Conservation (phyloP, 805 yeast species). For the Torulaspora quercuum region DNA sequence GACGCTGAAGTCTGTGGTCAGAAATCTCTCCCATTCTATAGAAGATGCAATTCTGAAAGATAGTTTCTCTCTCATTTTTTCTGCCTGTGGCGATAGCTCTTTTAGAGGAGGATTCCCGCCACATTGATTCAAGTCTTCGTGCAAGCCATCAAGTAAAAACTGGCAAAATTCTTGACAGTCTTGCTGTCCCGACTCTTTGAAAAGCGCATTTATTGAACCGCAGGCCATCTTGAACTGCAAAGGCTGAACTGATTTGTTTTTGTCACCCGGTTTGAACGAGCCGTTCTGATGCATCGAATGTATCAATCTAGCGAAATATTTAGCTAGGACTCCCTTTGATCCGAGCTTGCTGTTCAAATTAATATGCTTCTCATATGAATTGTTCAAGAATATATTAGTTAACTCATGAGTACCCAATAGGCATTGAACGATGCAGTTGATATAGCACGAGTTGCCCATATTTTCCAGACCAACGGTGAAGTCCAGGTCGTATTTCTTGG, state of each 20-base stretch:
- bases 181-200: conserved; percentile 80
- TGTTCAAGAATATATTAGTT: conserved; percentile 57
- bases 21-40: conserved; percentile 87
- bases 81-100: conserved; percentile 69
- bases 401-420: conserved; percentile 68
- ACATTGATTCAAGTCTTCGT: conserved; percentile 78
- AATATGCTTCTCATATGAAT: conserved; percentile 60
- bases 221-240: conserved; percentile 59
- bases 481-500: conserved; percentile 25
- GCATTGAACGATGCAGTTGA: conserved; percentile 90
- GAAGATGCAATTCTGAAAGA: conserved; percentile 79
- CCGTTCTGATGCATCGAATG: conserved; percentile 49
- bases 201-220: conserved; percentile 69
- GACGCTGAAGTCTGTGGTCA: conserved; percentile 72
- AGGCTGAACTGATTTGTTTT: conserved; percentile 52
- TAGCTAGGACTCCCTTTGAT: conserved; percentile 72
- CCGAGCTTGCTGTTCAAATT: conserved; percentile 72
- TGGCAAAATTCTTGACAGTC: conserved; percentile 93
- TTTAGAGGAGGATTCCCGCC: conserved; percentile 51
- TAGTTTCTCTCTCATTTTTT: conserved; percentile 61
- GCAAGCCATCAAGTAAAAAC: conserved; percentile 81
- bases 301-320: conserved; percentile 59
- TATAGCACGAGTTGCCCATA: conserved; percentile 88
- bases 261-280: conserved; percentile 19
- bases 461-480: conserved; percentile 71